phyloP scores from a whole-genome alignment of 306 rosid species.

The Prunus armeniaca region DNA sequence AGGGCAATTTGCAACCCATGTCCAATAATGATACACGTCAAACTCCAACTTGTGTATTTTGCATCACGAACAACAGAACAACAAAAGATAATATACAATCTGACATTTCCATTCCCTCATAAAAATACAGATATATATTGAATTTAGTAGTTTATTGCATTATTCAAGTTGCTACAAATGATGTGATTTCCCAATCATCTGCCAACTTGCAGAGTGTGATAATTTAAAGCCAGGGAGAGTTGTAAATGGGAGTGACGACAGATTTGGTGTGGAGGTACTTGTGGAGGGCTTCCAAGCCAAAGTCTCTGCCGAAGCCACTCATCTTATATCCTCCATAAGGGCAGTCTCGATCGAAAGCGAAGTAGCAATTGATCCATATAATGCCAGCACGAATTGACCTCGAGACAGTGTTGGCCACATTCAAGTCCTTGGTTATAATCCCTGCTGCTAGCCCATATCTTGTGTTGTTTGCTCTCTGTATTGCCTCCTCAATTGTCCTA shows the following conservation, averaged over 20 bases:
- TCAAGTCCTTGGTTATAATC: slow-evolving; percentile 61
- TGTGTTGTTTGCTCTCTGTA: slow-evolving; percentile 62
- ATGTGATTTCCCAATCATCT: neutral
- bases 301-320: slow-evolving; percentile 91
- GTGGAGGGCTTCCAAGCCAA: slow-evolving; percentile 54
- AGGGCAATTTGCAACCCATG: no score
- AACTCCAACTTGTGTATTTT: no score
- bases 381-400: slow-evolving; percentile 78
- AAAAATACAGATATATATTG: no score
- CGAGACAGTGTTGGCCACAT: slow-evolving; percentile 75
- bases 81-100: no score
- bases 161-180: neutral
- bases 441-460: slow-evolving; percentile 87
- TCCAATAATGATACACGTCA: no score
- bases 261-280: slow-evolving; percentile 75
- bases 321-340: slow-evolving; percentile 78
- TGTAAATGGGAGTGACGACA: slow-evolving; percentile 71
- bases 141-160: neutral
- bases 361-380: slow-evolving; percentile 81
- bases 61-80: no score
- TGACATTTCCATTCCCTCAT: no score
- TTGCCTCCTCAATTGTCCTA: slow-evolving; percentile 79
- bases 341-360: slow-evolving; percentile 54
- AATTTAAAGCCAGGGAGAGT: slow-evolving; percentile 64
- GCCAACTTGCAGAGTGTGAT: neutral